Conservation (phyloP, 805 yeast species). For the Grigorovia jiainica region DNA sequence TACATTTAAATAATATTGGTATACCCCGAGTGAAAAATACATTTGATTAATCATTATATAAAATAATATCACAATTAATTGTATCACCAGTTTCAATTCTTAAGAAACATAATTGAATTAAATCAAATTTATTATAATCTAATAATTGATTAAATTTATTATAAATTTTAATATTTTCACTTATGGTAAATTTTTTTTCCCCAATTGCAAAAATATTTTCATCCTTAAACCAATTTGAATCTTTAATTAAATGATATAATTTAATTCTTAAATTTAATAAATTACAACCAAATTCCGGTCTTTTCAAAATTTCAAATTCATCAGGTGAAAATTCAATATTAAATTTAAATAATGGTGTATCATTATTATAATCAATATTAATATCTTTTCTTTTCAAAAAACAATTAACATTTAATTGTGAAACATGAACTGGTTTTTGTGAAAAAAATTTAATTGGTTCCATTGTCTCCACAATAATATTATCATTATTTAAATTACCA, state of each 20-base stretch:
- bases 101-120: constrained; percentile 39
- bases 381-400: constrained; percentile 27
- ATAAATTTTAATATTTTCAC: constrained; percentile 30
- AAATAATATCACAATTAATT: constrained; percentile 27
- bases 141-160: constrained; percentile 26
- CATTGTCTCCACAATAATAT: constrained; percentile 26
- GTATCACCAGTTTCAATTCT: constrained; percentile 47
- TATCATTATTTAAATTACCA: constrained; percentile 24
- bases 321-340: constrained; percentile 77
- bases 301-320: constrained; percentile 50
- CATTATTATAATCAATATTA: constrained; percentile 26
- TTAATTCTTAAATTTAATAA: constrained; percentile 52
- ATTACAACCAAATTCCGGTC: constrained; percentile 64
- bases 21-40: constrained; percentile 27
- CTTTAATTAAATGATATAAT: constrained; percentile 45
- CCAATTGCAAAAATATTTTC: too few species aligned
- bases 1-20: constrained; percentile 31
- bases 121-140: constrained; percentile 29
- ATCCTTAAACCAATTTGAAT: constrained; percentile 29
- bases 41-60: neutral
- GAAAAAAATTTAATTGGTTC: constrained; percentile 51
- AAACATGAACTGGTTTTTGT: constrained; percentile 73
- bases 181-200: constrained; percentile 19
- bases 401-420: constrained; percentile 54
- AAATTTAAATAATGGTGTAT: constrained; percentile 35